Conservation (phyloP, 257 asterid species). For the Orobanche coerulescens region DNA sequence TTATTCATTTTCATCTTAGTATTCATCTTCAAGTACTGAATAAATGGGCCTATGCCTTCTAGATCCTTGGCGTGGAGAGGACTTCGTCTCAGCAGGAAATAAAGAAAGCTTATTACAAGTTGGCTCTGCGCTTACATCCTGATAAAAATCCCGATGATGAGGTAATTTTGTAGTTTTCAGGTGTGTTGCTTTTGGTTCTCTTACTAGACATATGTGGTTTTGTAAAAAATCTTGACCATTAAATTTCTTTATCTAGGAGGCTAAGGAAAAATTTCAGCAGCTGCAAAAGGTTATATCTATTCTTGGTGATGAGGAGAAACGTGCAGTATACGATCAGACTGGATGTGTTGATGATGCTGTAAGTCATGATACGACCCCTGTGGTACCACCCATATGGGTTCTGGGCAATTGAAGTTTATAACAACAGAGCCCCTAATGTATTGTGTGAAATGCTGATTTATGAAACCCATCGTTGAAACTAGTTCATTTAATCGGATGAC, state of each 20-base stretch:
- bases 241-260: constrained; percentile 44
- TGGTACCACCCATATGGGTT: constrained; percentile 4
- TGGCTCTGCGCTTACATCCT: constrained; percentile 85
- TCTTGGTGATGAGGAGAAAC: constrained; percentile 88
- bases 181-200: not conserved
- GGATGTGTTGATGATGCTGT: constrained; percentile 94
- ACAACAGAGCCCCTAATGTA: not conserved
- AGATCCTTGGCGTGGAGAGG: constrained; percentile 81
- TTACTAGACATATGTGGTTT: not conserved
- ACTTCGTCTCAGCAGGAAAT: constrained; percentile 74
- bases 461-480: not conserved
- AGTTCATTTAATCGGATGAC: not conserved
- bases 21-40: constrained; percentile 2
- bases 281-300: constrained; percentile 84
- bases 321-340: constrained; percentile 91
- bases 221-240: constrained; percentile 9
- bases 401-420: not conserved
- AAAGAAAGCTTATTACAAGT: constrained; percentile 76
- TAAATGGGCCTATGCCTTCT: constrained; percentile 7
- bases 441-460: not conserved
- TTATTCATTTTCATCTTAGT: not conserved
- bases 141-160: constrained; percentile 87
- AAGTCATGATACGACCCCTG: constrained; percentile 31
- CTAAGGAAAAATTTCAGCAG: constrained; percentile 95
- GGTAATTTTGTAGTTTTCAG: constrained; percentile 32